Conservation (phyloP, 2,329 filamentous ascomycete genomes). For the Talaromyces sp. region DNA sequence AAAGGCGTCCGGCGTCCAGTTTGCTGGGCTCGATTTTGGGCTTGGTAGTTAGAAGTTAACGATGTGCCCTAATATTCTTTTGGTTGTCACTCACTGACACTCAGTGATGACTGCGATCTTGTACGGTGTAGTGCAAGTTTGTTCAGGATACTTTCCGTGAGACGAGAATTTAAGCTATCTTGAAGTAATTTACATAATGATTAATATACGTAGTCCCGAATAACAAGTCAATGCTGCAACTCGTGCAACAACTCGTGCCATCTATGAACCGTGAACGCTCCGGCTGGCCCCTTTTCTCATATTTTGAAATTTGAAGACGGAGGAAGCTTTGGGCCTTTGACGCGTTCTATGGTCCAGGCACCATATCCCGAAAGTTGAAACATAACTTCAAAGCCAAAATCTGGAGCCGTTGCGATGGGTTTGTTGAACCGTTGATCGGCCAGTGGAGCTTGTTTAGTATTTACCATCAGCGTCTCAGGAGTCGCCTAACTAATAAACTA, state of each 20-base stretch:
- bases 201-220: too few relatives aligned
- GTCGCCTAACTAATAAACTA: too few relatives aligned
- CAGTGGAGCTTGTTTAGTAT: not conserved
- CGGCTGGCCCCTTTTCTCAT: not conserved
- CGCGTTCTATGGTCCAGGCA: not conserved
- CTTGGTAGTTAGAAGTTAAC: not conserved
- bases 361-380: not conserved
- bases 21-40: not conserved
- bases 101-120: too few relatives aligned
- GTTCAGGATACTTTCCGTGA: too few relatives aligned
- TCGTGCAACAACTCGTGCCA: not conserved
- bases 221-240: not conserved
- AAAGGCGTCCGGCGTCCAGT: not conserved
- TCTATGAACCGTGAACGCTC: not conserved
- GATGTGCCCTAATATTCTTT: too few relatives aligned
- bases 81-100: too few relatives aligned
- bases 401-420: constrained; percentile 1
- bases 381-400: not conserved
- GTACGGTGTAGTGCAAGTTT: too few relatives aligned
- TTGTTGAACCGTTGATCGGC: not conserved
- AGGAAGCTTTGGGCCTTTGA: not conserved
- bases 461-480: not conserved
- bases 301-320: not conserved
- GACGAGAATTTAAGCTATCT: too few relatives aligned
- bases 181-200: too few relatives aligned